Evolutionary conservation across 2,329 filamentous ascomycete species (phyloP), one percentile per base, ranked within the genome.

Genomic region (Hypoxylon sp.): DNA sequence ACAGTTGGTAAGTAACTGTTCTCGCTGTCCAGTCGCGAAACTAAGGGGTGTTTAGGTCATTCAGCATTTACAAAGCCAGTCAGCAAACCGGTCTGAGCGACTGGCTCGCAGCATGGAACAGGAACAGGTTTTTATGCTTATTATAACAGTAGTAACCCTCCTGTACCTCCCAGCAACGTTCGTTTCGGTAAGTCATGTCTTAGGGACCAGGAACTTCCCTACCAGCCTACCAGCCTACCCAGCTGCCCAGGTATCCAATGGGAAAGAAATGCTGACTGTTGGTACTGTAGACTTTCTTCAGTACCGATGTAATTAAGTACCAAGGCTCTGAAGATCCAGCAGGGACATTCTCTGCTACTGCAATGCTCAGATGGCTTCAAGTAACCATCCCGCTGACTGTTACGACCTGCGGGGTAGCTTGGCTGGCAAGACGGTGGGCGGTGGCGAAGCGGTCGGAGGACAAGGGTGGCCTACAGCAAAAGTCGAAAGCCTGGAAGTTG

Each of bases 41-140:
- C 17, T 34, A 32, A 38, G 2, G n/a, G 8, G 12, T 11, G 11
- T 26, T 17, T 29, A 73, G 69, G 59, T 72, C 9, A 54, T 65
- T 16, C 69, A 72, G 35, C 64, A 71, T 46, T 56, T 71, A 3
- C 67, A 70, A 42, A 63, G 61, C 16, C 68, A 73, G 37, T 59
- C 59, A 4, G 63, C 67, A 1, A 61, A 65, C 13, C 61, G 63
- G 9, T 67, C 64, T 56, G 65, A 66, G 25, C 51, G 6, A 55
- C 60, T 47, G 56, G 58, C 45, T 15, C 37, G 51, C 4, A 49
- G 45, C 6, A 60, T 62, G 57, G 57, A 62, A 32, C 47, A 49
- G 20, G 60, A 60, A 20, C 38, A 51, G 11, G 49, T 57, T 7
- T 41, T 64, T 7, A 57, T 69, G 9, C 48, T 63, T 2, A 65